These are phyloP conservation scores for Megacollybia marginata DNA, from an alignment of 768 basidiomycete genomes.

Conservation along the genomic window DNA sequence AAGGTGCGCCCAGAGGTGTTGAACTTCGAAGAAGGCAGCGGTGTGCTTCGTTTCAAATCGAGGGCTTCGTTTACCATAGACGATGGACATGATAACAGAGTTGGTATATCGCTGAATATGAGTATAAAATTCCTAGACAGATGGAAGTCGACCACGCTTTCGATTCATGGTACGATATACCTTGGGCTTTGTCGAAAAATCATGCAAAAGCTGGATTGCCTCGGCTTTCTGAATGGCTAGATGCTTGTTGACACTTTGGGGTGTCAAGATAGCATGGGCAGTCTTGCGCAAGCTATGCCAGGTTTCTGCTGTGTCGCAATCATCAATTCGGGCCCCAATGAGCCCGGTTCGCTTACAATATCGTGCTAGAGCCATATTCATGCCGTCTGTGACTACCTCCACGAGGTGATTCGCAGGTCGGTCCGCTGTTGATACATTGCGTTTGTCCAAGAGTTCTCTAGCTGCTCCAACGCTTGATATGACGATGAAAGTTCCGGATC, in stretches of 20 bases:
- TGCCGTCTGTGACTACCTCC: constrained; percentile 10
- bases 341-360: constrained; percentile 1
- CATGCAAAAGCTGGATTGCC: constrained; percentile 19
- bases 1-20: constrained; percentile 3
- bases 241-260: constrained; percentile 9
- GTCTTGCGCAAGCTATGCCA: constrained; percentile 10
- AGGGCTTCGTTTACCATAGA: constrained; percentile 10
- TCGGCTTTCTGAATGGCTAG: constrained; percentile 5
- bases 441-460: too few species aligned
- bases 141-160: neutral
- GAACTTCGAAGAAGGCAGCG: neutral
- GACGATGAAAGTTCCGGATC: too few species aligned
- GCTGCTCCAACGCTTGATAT: too few species aligned
- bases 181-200: constrained; percentile 19
- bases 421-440: too few species aligned
- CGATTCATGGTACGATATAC: constrained; percentile 7
- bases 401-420: neutral
- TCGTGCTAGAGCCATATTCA: constrained; percentile 10
- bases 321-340: neutral
- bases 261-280: constrained; percentile 12
- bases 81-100: constrained; percentile 10
- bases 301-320: constrained; percentile 1
- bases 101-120: constrained; percentile 6
- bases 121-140: constrained; percentile 7
- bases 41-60: constrained; percentile 2